Evolutionary conservation across 495 filamentous ascomycete genomes (phyloP), one percentile per base, ranked within the genome.

Genomic region (Xylaria grammica): DNA sequence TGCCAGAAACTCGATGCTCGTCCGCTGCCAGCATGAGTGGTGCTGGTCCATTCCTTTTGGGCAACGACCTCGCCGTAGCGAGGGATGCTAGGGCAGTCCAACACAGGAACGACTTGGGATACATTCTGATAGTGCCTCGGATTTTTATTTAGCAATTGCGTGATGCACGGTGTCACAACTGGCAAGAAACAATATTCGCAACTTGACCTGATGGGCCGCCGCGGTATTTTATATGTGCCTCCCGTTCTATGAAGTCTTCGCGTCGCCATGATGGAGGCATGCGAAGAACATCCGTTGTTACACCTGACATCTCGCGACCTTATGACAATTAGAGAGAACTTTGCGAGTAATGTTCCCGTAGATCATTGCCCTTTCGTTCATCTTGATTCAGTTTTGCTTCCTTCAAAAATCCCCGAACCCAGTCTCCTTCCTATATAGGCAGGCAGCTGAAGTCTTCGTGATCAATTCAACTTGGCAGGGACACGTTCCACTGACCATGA

Each of bases 351-450:
- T 17, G 13, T 13, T 24, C 1, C 27, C 6, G 40, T 36, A 46
- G 56, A 60, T 49, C 42, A 49, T 27, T 60, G 15, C 42, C 56
- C 34, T 30, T 60, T 60, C 11, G 34, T 36, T 4, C 19, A 26
- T 46, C 42, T 17, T 36, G 40, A 34, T 34, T 29, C 56, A 27
- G 27, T 27, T 7, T 42, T 29, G 9, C 1, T 34, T 49, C 56
- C 42, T 49, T 49, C 26, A 49, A 20, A 9, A 24, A 60, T 48
- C 42, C 42, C 40, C 1, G 42, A 32, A n/a, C n/a, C 42, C 42
- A 49, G 17, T 32, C 57, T 50, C 57, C 57, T 50, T 60, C 57
- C 57, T 50, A 50, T 60, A 60, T 6, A 19, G 57, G 57, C 44
- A 19, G 57, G 57, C 44, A 50, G 44, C 15, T 27, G 15, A 22